Base-by-base conservation (phyloP, 177 flowering plant species). In the Vitis hybrid region DNA sequence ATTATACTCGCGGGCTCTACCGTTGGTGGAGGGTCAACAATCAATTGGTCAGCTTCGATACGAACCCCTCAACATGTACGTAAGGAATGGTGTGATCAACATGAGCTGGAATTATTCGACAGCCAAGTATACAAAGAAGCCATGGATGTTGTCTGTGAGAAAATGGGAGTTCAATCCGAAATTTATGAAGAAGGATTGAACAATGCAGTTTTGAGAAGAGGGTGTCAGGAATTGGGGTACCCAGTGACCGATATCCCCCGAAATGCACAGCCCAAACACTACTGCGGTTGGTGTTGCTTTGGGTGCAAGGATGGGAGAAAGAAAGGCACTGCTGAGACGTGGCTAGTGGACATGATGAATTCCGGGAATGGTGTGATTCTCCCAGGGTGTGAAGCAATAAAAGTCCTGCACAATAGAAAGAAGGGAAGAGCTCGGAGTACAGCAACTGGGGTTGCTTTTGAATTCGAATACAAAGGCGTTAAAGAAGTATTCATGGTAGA, bases 21-120 rank as follows among this genome's bases (percentile, higher is more conserved):
- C 0, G 97, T 94, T 0, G 98, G 97, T 8, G 97, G 98, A 10
- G 98, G 97, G 56, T 90, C 98, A 1, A 71, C 95, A 11, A 73
- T 94, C 49, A 94, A 94, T 72, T 94, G 98, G 98, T 86, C 97
- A 0, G 94, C 97, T 51, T 87, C 93, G 0, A 84, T 94, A 11
- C 66, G 67, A 18, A 92, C 98, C 3, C 98, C 98, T 0, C 64
- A 76, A 0, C 88, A 85, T 61, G 92, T 92, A 0, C 63, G 72
- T 0, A 74, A 77, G 0, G 97, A 94, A 61, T 94, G 97, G 98
- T 72, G 73, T 27, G 74, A 78, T 15, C 10, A n/a, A 2, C 61
- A 83, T 48, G 79, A 74, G 12, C 78, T 93, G 0, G 88, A 85
- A 41, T 20, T 93, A 2, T 93, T 91, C 63, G 85, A 66, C 4